Base-by-base conservation (phyloP, 1,139 yeast species). In the Groenewaldozyma sp. region DNA sequence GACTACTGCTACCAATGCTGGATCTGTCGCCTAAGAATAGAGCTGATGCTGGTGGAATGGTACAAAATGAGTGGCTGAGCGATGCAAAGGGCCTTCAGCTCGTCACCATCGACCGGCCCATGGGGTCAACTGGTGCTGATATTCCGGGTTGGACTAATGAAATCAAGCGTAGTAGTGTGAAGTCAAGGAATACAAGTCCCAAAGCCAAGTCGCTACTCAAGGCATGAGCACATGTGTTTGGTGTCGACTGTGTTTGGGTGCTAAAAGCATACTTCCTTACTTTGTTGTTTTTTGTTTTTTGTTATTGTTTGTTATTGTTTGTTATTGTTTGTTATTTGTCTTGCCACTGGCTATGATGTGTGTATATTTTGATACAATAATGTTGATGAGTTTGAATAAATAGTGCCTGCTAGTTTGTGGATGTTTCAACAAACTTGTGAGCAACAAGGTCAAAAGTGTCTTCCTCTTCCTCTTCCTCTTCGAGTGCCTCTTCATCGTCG, bases 21-120 rank as follows among this genome's bases (percentile, higher is more conserved):
- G 62, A 71, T 11, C 60, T 82, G 21, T 78, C 75, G 53, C 95
- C 95, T 1, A 76, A 70, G 48, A 53, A 61, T 31, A 67, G 95
- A 40, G 84, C 83, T 17, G 94, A 78, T 62, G 88, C 88, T 13
- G 94, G 91, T 22, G 87, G 84, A 24, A 73, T 78, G 75, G 69
- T 80, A 11, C 77, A 78, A 49, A 93, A 82, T 54, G 73, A 73
- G n/a, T 84, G 94, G 94, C 64, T 84, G 34, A 65, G 54, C 24
- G 82, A 78, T 52, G 78, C 80, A 1, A 62, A 68, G 31, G 82
- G 83, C 0, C 63, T 75, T 45, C 82, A 76, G 38, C 68, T 72
- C 46, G 70, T 74, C 22, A 24, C 40, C 7, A 44, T 60, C 3
- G 81, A 74, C 49, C 58, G 81, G 43, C 73, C 78, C 10, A 71